Conservation (phyloP, 129 eudicot genomes). For the Saussurea involucrata region DNA sequence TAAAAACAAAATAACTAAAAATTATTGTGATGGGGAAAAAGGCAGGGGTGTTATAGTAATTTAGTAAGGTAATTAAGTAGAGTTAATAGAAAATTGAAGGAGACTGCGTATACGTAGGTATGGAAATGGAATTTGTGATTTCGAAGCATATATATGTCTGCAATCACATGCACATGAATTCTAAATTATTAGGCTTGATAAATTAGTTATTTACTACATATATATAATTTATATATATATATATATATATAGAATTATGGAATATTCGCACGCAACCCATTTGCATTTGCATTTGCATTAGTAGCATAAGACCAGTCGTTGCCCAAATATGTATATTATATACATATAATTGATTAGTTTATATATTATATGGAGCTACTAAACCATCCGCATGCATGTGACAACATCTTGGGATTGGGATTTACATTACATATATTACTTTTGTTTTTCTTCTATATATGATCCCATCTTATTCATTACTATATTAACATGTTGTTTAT, state of each 20-base stretch:
- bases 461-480: conserved; percentile 34
- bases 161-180: background rate
- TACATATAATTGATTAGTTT: no score
- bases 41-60: background rate
- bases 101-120: background rate
- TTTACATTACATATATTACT: conserved; percentile 14
- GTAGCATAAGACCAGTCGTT: conserved; percentile 31
- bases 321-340: background rate
- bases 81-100: background rate
- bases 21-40: background rate
- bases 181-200: background rate
- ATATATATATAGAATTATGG: conserved; percentile 10
- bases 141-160: background rate
- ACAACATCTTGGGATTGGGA: conserved; percentile 37
- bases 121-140: background rate
- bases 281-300: no score
- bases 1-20: no score
- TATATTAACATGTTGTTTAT: conserved; percentile 11
- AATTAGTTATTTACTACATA: no score
- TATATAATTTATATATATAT: no score
- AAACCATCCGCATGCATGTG: conserved; percentile 25
- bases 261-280: conserved; percentile 34
- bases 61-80: background rate
- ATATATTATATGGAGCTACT: conserved; percentile 26
- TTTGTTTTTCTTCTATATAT: conserved; percentile 31